These are phyloP conservation scores for Solanum chilense DNA, from an alignment of 257 asterid species.

Conservation along the genomic window DNA sequence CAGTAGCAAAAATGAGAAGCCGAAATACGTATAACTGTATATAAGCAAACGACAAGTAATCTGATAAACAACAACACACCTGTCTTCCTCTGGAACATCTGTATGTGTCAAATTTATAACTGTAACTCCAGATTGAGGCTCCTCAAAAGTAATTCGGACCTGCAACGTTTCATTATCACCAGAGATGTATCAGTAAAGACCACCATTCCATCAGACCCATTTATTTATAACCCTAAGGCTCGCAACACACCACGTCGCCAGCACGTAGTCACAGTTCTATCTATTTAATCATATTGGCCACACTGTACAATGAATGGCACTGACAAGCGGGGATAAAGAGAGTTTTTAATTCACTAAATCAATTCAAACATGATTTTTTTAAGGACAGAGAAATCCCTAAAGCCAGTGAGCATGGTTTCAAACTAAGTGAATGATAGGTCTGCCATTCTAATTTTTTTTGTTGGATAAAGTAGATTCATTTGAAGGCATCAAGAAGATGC, in stretches of 20 bases:
- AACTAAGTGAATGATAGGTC: neutral
- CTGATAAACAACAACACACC: constrained; percentile 30
- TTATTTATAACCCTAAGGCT: neutral
- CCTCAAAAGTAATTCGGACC: constrained; percentile 80
- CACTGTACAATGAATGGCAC: neutral
- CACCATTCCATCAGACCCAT: neutral
- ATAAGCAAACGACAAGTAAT: neutral
- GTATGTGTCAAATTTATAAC: constrained; percentile 62
- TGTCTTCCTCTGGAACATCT: constrained; percentile 92
- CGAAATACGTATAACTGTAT: neutral
- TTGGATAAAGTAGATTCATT: too few species aligned
- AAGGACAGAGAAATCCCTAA: neutral
- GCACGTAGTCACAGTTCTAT: neutral
- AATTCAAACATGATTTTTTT: neutral
- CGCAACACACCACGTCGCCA: neutral
- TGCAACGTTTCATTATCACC: constrained; percentile 10
- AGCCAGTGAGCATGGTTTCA: neutral
- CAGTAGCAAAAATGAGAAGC: neutral
- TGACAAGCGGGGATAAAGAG: neutral
- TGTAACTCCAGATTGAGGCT: constrained; percentile 82
- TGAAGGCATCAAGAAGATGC: too few species aligned
- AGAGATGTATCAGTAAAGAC: neutral
- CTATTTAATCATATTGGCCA: neutral
- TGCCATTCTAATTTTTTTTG: too few species aligned
- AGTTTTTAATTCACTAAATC: neutral